Conservation (phyloP, 306 rosid genomes). For the Rosa lucieae region DNA sequence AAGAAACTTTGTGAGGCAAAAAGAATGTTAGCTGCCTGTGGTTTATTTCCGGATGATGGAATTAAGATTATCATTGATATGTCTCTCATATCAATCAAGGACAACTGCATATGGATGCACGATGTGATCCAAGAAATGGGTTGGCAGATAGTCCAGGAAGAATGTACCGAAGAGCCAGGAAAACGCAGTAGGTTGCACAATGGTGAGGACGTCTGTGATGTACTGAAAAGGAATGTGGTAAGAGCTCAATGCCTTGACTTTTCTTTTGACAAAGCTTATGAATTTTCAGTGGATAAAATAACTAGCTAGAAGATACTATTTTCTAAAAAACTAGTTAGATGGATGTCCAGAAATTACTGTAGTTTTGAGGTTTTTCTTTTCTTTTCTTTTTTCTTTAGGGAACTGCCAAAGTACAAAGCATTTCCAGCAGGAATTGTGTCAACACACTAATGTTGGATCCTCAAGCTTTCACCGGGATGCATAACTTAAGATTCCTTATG, state of each 20-base stretch:
- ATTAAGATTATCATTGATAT: conserved; percentile 28
- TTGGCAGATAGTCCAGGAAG: conserved; percentile 25
- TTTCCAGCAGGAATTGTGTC: neutral
- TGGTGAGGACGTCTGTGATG: neutral
- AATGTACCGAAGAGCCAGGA: neutral
- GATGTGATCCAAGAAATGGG: conserved; percentile 42
- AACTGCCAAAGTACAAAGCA: neutral
- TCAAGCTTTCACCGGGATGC: neutral
- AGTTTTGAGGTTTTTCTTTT: too few relatives aligned
- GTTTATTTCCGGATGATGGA: conserved; percentile 28
- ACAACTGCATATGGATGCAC: conserved; percentile 18
- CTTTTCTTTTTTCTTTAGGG: neutral
- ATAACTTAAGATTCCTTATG: neutral
- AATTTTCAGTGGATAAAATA: too few relatives aligned
- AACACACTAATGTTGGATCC: neutral
- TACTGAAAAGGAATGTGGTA: conserved; percentile 17
- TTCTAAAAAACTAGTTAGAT: too few relatives aligned
- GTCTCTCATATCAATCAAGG: conserved; percentile 29
- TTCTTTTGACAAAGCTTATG: neutral
- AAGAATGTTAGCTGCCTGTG: conserved; percentile 16
- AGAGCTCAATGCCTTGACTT: neutral
- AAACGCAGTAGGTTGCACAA: neutral
- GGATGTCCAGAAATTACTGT: too few relatives aligned
- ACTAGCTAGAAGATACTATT: too few relatives aligned
- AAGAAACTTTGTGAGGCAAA: conserved; percentile 14